A percentile compares a stretch with the other conserved stretches of the same genome.
Evolutionary conservation across 768 basidiomycete species (phyloP).

Genomic region (Tricholomella constricta): DNA sequence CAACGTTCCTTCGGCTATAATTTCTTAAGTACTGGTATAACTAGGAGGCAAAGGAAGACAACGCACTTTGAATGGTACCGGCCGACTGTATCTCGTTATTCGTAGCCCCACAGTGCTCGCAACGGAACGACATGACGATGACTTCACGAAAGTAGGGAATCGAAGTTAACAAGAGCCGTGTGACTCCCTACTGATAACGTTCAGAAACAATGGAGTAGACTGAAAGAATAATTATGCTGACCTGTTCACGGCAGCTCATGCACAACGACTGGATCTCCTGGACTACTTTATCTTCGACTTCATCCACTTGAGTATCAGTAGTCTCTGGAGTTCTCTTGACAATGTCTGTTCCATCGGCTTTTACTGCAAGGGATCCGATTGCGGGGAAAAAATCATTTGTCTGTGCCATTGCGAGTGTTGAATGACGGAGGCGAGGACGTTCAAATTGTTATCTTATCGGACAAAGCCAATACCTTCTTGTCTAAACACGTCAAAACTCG

Average conservation of each 20-base stretch:
- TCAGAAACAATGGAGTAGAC: constrained; percentile 17
- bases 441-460: not conserved
- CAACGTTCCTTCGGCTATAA: constrained; percentile 73
- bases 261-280: constrained; percentile 90
- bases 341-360: constrained; percentile 8
- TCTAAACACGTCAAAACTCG: no score
- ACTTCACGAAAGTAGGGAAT: constrained; percentile 97
- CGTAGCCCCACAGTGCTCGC: constrained; percentile 84
- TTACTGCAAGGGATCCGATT: constrained; percentile 16
- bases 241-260: constrained; percentile 93
- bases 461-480: no score
- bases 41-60: not conserved
- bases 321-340: not conserved
- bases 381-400: constrained; percentile 10
- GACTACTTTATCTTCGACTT: constrained; percentile 65
- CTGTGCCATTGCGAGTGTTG: constrained; percentile 5
- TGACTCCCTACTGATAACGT: constrained; percentile 66
- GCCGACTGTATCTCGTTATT: constrained; percentile 98
- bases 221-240: constrained; percentile 32
- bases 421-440: not conserved
- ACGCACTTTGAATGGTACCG: constrained; percentile 78
- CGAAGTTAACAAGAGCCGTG: constrained; percentile 84
- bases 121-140: constrained; percentile 95
- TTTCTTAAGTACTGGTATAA: not conserved
- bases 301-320: constrained; percentile 17